These are phyloP conservation scores for Xerocomellus dryophilus DNA, from an alignment of 768 basidiomycete species.

Conservation along the genomic window DNA sequence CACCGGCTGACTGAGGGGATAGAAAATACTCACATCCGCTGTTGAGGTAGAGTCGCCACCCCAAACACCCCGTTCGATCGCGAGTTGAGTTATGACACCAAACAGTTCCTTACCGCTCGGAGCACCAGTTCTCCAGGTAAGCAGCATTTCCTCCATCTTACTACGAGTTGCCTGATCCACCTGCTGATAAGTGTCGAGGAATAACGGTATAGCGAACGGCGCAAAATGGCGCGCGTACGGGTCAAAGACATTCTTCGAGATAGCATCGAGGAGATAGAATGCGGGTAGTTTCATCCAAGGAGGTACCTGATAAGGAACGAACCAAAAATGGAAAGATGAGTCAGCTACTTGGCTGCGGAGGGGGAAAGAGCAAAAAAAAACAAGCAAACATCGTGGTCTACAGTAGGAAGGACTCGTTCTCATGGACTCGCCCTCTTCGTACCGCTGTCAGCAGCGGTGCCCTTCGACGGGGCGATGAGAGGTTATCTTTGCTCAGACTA, in stretches of 20 bases:
- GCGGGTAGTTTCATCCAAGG: conserved; percentile 89
- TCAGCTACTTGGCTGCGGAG: conserved; percentile 48
- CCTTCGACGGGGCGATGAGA: conserved; percentile 31
- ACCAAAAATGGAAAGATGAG: conserved; percentile 48
- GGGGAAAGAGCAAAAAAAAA: conserved; percentile 29
- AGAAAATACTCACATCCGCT: conserved; percentile 37
- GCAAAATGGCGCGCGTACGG: conserved; percentile 89
- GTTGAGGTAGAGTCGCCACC: conserved; percentile 46
- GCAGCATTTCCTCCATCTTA: conserved; percentile 98
- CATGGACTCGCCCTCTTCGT: conserved; percentile 37
- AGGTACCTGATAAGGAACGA: conserved; percentile 59
- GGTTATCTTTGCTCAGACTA: conserved; percentile 43
- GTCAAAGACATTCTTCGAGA: conserved; percentile 93
- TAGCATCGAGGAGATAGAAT: conserved; percentile 94
- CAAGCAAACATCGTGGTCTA: conserved; percentile 25
- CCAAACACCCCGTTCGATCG: conserved; percentile 85
- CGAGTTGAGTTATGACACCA: conserved; percentile 70
- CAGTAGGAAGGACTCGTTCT: conserved; percentile 30
- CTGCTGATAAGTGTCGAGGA: conserved; percentile 81
- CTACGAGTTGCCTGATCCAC: conserved; percentile 82
- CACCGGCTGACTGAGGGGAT: not conserved
- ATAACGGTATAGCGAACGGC: conserved; percentile 76
- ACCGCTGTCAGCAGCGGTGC: conserved; percentile 35
- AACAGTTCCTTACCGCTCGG: conserved; percentile 82
- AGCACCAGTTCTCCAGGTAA: conserved; percentile 90